These are phyloP conservation scores for Stenogyne calaminthoides DNA, from an alignment of 305 asterid species.

Conservation along the genomic window DNA sequence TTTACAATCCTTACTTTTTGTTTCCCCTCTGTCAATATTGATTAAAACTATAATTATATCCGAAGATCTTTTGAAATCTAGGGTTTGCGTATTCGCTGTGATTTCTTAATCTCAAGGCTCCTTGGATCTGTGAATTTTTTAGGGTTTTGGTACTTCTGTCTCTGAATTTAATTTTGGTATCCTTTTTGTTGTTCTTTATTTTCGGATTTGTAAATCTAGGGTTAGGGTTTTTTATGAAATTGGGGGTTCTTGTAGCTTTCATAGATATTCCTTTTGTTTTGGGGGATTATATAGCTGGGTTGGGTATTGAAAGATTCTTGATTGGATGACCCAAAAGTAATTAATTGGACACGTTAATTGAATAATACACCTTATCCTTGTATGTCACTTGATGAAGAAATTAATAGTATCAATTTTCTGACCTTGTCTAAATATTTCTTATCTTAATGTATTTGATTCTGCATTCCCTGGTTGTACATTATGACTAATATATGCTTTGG, in stretches of 20 bases:
- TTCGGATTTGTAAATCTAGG: slow-evolving; percentile 37
- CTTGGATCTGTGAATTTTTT: slow-evolving; percentile 44
- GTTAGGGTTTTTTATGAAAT: slow-evolving; percentile 47
- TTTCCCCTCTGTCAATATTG: slow-evolving; percentile 36
- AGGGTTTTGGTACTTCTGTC: slow-evolving; percentile 43
- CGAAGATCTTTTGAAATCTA: slow-evolving; percentile 35
- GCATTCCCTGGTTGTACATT: not conserved
- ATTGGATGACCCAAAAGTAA: not conserved
- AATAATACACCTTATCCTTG: not conserved
- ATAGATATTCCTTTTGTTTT: slow-evolving; percentile 1
- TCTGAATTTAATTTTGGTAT: slow-evolving; percentile 31
- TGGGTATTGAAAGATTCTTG: slow-evolving; percentile 15
- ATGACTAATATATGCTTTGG: not conserved
- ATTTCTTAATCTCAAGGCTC: slow-evolving; percentile 20
- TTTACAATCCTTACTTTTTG: not conserved
- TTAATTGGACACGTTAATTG: not conserved
- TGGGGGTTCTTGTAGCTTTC: slow-evolving; percentile 17
- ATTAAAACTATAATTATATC: slow-evolving; percentile 23
- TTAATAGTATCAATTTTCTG: not conserved
- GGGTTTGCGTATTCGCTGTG: slow-evolving; percentile 48
- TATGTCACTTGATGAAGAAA: not conserved
- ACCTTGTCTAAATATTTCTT: not conserved
- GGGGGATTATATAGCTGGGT: slow-evolving; percentile 2
- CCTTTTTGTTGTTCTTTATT: slow-evolving; percentile 5
- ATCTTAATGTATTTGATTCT: not conserved